Evolutionary conservation across 768 basidiomycete species (phyloP), one percentile per base, ranked within the genome.

Genomic region (Tricholoma bakamatsutake): DNA sequence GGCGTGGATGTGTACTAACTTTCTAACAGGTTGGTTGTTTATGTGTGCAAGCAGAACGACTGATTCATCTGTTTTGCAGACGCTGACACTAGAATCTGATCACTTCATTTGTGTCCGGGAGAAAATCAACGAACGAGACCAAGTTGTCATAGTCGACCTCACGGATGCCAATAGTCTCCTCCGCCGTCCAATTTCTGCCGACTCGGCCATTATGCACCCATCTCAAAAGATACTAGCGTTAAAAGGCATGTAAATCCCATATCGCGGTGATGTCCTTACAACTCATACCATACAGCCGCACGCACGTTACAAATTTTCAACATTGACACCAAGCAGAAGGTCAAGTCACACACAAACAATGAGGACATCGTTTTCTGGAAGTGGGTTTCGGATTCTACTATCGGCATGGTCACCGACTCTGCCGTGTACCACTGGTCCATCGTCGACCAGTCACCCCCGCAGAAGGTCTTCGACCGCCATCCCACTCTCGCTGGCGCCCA

Each of bases 321-420:
- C 72, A 92, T 99, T 62, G 95, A 96, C 62, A 88, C 90, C 9
- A 98, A 98, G 78, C 87, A 90, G 69, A 98, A 98, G 77, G 91
- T 99, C 72, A 96, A 96, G 67, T 91, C 95, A 27, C 93, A 98
- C 68, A 77, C 85, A 57, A 97, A 87, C 77, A 88, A 84, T 67
- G 94, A 98, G 67, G 96, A 99, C 67, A 80, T 97, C 52, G 86
- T 93, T 24, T 99, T 97, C 74, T 99, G 97, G 97, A 98, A 97
- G 69, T 99, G 97, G 97, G 85, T 98, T 37, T 89, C 87, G 47
- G 88, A 93, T 59, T 83, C 85, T 15, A 89, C 89, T 28, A 87
- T 99, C 59, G 97, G 97, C 64, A 82, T 98, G 75, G 97, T 98
- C 64, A 98, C 96, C 28, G 95, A 98, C 57, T 80, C 89, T 0